Evolutionary conservation across 441 rosid species (phyloP).

Genomic region (Gossypium davidsonii): DNA sequence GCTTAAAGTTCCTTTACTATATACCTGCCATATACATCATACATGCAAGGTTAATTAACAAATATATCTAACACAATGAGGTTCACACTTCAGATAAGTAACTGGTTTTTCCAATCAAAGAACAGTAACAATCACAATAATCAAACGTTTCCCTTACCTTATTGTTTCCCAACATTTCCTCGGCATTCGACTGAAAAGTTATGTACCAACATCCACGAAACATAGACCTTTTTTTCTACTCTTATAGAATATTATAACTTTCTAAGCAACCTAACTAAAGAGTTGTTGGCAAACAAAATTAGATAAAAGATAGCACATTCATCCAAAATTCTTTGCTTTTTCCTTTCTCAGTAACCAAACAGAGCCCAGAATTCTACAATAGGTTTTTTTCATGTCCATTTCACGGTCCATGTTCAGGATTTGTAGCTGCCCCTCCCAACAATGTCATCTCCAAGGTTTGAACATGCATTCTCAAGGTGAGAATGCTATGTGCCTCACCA

Average conservation of each 20-base stretch:
- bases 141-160: not conserved
- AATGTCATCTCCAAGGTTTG: no score
- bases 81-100: not conserved
- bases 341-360: not conserved
- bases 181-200: not conserved
- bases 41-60: not conserved
- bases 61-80: not conserved
- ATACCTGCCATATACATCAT: not conserved
- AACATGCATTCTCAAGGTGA: no score
- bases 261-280: not conserved
- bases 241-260: not conserved
- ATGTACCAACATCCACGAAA: not conserved
- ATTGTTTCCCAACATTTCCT: not conserved
- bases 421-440: no score
- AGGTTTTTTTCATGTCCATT: no score
- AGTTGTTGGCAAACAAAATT: not conserved
- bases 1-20: no score
- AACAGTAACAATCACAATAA: not conserved
- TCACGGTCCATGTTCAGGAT: no score
- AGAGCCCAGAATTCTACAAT: not conserved
- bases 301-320: not conserved
- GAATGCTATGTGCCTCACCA: no score
- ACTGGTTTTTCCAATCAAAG: not conserved
- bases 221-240: not conserved
- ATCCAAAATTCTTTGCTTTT: not conserved